Evolutionary conservation across 1,284 basidiomycete species (phyloP).

Genomic region (Lignosus rhinocerotis): DNA sequence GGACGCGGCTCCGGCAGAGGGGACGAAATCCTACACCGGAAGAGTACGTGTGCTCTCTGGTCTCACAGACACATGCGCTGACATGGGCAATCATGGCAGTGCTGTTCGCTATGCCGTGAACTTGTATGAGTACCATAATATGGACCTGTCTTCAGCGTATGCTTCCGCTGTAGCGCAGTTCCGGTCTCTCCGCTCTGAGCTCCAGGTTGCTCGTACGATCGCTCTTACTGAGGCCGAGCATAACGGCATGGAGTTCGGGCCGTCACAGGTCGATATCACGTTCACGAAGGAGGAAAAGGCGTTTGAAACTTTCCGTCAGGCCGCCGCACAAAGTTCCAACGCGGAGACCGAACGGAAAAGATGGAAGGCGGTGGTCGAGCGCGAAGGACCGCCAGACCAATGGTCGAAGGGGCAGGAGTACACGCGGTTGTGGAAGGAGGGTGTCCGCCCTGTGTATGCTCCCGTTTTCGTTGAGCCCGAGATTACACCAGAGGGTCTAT

Average conservation of each 20-base stretch:
- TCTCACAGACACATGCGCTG: slow-evolving; percentile 8
- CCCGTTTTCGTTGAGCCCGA: slow-evolving; percentile 20
- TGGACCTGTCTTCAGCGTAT: slow-evolving; percentile 84
- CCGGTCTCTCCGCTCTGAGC: slow-evolving; percentile 81
- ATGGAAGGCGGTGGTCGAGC: slow-evolving; percentile 69
- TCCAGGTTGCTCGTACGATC: slow-evolving; percentile 75
- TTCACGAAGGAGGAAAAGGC: slow-evolving; percentile 64
- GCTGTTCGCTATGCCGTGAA: slow-evolving; percentile 81
- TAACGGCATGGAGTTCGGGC: slow-evolving; percentile 72
- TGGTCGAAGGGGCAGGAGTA: slow-evolving; percentile 76
- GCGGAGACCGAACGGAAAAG: slow-evolving; percentile 67
- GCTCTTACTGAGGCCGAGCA: slow-evolving; percentile 82
- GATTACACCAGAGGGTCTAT: slow-evolving; percentile 21
- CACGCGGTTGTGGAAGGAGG: slow-evolving; percentile 67
- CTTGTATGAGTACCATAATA: slow-evolving; percentile 65
- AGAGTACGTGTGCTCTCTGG: slow-evolving; percentile 64
- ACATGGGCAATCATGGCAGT: slow-evolving; percentile 43
- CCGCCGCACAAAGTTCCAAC: slow-evolving; percentile 56
- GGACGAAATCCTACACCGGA: slow-evolving; percentile 85
- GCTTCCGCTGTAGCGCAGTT: slow-evolving; percentile 81
- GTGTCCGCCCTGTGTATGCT: slow-evolving; percentile 61
- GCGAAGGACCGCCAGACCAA: slow-evolving; percentile 41
- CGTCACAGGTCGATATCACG: slow-evolving; percentile 59
- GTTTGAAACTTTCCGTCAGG: slow-evolving; percentile 58
- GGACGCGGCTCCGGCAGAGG: slow-evolving; percentile 79